Percentiles rank a stretch among this genome's conserved stretches.
These are phyloP conservation scores for Amaranthus tricolor DNA, from an alignment of 179 eudicot species.

Conservation along the genomic window DNA sequence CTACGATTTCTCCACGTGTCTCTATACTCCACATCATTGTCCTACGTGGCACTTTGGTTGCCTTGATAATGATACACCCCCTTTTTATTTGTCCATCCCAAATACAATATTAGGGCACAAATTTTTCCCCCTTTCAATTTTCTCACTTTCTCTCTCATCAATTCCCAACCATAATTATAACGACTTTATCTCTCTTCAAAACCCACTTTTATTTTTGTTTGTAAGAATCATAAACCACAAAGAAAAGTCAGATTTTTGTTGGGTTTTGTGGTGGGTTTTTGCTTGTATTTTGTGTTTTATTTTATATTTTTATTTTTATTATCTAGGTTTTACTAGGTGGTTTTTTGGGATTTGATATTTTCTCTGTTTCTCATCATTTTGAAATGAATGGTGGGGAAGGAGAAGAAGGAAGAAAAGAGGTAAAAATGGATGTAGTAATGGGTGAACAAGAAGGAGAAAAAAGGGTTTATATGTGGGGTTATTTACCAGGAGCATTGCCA, in stretches of 20 bases:
- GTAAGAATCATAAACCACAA: constrained; percentile 4
- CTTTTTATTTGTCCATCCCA: constrained; percentile 17
- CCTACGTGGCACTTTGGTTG: constrained; percentile 63
- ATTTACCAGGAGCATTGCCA: constrained; percentile 88
- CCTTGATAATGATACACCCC: constrained; percentile 60
- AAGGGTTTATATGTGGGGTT: constrained; percentile 84
- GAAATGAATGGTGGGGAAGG: constrained; percentile 47
- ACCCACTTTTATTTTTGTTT: background rate
- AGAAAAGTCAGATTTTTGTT: background rate
- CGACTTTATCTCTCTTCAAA: background rate
- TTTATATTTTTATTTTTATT: background rate
- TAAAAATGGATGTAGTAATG: constrained; percentile 46
- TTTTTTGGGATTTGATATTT: background rate
- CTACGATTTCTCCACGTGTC: constrained; percentile 46
- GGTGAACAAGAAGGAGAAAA: constrained; percentile 43
- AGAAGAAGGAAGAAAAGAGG: constrained; percentile 38
- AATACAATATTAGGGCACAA: constrained; percentile 21
- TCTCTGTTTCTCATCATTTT: constrained; percentile 17
- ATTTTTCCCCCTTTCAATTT: background rate
- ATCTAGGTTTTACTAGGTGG: background rate
- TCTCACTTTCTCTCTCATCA: constrained; percentile 4
- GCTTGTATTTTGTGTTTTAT: constrained; percentile 8
- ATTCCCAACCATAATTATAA: too few species aligned
- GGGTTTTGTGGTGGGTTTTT: constrained; percentile 8
- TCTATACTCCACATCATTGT: constrained; percentile 40